Evolutionary conservation across 805 yeast species (phyloP).

Genomic region (Candida sanyiensis): DNA sequence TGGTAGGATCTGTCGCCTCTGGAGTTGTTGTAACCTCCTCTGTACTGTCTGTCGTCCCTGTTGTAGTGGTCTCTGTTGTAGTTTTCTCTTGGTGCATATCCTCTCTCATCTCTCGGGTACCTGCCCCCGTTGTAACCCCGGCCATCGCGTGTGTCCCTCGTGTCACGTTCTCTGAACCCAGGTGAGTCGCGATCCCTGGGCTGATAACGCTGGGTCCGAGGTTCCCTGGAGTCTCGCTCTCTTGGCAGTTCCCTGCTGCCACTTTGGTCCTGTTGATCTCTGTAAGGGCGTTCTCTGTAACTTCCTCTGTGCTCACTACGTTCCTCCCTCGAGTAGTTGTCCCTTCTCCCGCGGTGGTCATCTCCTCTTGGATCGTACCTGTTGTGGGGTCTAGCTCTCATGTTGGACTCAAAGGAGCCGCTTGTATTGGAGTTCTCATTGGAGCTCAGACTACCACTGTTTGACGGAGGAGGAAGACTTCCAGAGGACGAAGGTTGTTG

Average conservation of each 20-base stretch:
- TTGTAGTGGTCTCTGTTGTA: conserved; percentile 6
- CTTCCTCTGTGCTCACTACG: conserved; percentile 4
- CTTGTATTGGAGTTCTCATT: neutral
- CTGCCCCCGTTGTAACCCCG: neutral
- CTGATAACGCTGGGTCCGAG: too few species aligned
- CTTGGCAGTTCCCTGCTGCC: conserved; percentile 2
- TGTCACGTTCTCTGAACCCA: too few species aligned
- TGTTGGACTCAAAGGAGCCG: neutral
- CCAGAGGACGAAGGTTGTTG: neutral
- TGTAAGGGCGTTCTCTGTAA: conserved; percentile 7
- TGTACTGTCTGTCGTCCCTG: conserved; percentile 9
- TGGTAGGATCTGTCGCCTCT: conserved; percentile 6
- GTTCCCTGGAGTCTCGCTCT: conserved; percentile 2
- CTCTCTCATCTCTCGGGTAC: conserved; percentile 5
- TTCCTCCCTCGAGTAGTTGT: conserved; percentile 2
- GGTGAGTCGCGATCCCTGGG: too few species aligned
- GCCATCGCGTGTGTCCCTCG: too few species aligned
- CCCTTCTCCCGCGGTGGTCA: conserved; percentile 5
- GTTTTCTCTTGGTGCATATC: conserved; percentile 1
- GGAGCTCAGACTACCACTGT: neutral
- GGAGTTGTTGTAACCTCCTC: conserved; percentile 13
- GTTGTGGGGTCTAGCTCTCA: conserved; percentile 18
- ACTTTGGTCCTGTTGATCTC: conserved; percentile 3
- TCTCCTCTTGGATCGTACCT: conserved; percentile 7
- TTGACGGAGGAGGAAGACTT: neutral